Base-by-base conservation (phyloP, 257 asterid genomes). In the Nicotiana tomentosiformis region DNA sequence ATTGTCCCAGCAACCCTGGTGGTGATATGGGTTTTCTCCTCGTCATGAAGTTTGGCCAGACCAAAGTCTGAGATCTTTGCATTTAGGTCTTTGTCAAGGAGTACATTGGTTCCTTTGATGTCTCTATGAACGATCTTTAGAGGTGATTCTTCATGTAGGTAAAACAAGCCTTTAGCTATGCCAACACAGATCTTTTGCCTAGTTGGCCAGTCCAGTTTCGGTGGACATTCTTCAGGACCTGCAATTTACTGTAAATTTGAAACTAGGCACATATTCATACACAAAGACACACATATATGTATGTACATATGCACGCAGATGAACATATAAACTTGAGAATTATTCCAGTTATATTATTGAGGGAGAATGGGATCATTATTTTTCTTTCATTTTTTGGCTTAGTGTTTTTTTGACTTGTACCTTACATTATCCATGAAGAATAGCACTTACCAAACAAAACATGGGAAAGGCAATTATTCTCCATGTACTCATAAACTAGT, bases 31-130 rank as follows among this genome's bases (percentile, higher is more conserved):
- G 95, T 87, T 77, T 90, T 84, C 67, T 86, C 97, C 77, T 90
- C 95, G 30, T 88, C 97, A 51, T 87, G 86, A 76, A 91, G 95
- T 85, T 85, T 91, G 80, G 97, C 97, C 56, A 93, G 87, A 69
- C 97, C 97, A 61, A 93, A 93, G 86, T 93, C 97, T 1, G 97
- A 86, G 57, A 93, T 91, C 86, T 93, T 93, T 10, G 97, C 89
- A 84, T 86, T 91, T 7, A 93, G 94, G 70, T 90, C 91, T 68
- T 81, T 83, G 72, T 93, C 97, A 29, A 92, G 92, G 77, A 92
- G 93, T 51, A 92, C 68, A 82, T 92, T 92, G 53, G 82, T 88
- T 51, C 92, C 83, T 83, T 92, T 92, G 84, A 92, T 92, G 84
- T 92, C 95, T 76, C 97, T 88, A 67, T 92, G 97, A 70, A 93